phyloP scores from a whole-genome alignment of 2,329 filamentous ascomycete genomes.

The Penicillium sp. region DNA sequence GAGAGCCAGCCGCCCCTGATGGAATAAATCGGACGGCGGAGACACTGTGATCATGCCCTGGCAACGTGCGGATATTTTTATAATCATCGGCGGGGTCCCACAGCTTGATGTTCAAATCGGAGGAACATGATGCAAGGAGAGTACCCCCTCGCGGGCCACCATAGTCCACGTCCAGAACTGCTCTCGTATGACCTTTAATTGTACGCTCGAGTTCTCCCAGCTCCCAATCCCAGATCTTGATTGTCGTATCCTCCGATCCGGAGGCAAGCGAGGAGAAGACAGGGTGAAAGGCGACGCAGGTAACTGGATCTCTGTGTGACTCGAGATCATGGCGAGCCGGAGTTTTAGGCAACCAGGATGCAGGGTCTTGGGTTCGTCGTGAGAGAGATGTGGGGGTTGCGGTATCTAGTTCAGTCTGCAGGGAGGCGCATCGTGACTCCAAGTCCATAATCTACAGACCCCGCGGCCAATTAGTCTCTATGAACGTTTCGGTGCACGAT shows the following conservation, averaged over 20 bases:
- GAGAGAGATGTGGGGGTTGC: conserved; percentile 79
- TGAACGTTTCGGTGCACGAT: conserved; percentile 6
- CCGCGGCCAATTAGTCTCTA: conserved; percentile 20
- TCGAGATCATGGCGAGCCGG: conserved; percentile 82
- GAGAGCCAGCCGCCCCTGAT: conserved; percentile 76
- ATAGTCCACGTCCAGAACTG: conserved; percentile 87
- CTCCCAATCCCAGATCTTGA: conserved; percentile 98
- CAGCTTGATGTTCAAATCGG: conserved; percentile 89
- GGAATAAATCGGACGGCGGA: conserved; percentile 88
- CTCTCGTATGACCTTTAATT: conserved; percentile 88
- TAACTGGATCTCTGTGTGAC: conserved; percentile 80
- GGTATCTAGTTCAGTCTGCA: conserved; percentile 84
- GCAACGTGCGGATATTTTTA: conserved; percentile 90
- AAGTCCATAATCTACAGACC: conserved; percentile 82
- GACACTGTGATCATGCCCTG: conserved; percentile 90
- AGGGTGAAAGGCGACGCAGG: conserved; percentile 89
- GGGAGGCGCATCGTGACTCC: conserved; percentile 70
- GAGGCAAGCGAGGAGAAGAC: conserved; percentile 89
- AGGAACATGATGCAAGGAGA: conserved; percentile 81
- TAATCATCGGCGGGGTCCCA: conserved; percentile 94
- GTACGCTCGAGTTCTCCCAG: conserved; percentile 87
- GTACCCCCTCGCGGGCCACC: conserved; percentile 81
- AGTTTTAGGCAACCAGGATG: conserved; percentile 81
- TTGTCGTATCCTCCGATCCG: conserved; percentile 87
- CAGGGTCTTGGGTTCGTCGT: conserved; percentile 79